Evolutionary conservation across 768 basidiomycete species (phyloP), one percentile per base, ranked within the genome.

Genomic region (Paxillus ammoniavirescens): DNA sequence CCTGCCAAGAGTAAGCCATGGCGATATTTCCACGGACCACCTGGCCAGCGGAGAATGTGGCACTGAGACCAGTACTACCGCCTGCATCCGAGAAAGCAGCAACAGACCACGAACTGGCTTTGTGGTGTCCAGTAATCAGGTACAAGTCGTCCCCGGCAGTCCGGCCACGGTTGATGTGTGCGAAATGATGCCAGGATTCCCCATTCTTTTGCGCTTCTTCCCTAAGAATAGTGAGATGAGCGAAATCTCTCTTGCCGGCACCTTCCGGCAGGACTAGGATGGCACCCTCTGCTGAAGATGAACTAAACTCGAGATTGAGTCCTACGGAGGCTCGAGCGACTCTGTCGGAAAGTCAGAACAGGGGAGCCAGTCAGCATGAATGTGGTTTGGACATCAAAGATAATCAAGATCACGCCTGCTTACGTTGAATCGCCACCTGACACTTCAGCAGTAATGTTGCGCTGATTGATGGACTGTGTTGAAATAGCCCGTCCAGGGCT

Each of bases 211-310:
- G 51, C 1, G 70, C 70, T 40, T 66, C 65, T 15, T 65, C 60
- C 5, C 61, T 55, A 35, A 74, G 68, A 2, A 49, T 56, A 3
- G 15, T 42, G 12, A 51, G 47, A 15, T 74, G 61, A 14, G 61
- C 60, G 28, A 70, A 54, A 23, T 68, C 65, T 14, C 62, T 58
- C 47, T 59, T 42, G 15, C 55, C 57, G 1, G 71, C 67, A 5
- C 71, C 75, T 36, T 72, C 65, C 0, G 74, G 72, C 36, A 75
- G 65, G 18, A 68, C 45, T 8, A 75, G 59, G 8, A 73, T 48
- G 4, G 71, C 69, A 2, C 71, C 72, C 56, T 71, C 69, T 26
- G 15, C 45, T 0, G 60, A 60, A 13, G 66, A 57, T n/a, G 62
- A 10, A 23, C 49, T 53, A 49, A 68, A 63, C 13, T 30, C 49